Percentiles rank a stretch among this genome's conserved stretches.
These are phyloP conservation scores for Thermothielavioides terrestris DNA, from an alignment of 495 filamentous ascomycete genomes.

Conservation along the genomic window DNA sequence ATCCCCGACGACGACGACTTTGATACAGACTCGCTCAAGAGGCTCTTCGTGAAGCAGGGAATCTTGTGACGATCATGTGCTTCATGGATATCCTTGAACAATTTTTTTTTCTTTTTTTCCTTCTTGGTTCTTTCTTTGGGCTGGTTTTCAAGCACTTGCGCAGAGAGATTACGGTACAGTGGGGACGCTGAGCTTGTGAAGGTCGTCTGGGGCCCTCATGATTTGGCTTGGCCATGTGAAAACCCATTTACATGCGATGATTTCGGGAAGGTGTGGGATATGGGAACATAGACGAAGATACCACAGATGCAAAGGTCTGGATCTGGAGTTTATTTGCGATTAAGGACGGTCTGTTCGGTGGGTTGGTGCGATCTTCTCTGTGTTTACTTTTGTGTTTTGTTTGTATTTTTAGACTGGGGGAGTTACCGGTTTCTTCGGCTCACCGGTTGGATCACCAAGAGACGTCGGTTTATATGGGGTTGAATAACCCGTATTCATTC, in stretches of 20 bases:
- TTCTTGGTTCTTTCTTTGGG: too few species aligned
- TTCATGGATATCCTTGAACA: neutral
- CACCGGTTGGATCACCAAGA: neutral
- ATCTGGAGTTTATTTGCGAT: neutral
- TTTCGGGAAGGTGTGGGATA: too few species aligned
- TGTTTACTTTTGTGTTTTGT: neutral
- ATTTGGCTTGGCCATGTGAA: neutral
- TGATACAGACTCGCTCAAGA: constrained; percentile 40
- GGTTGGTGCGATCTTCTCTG: neutral
- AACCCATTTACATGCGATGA: neutral
- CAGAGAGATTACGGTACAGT: too few species aligned
- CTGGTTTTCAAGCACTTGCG: too few species aligned
- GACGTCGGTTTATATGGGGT: too few species aligned
- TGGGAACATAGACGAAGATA: neutral
- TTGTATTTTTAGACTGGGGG: neutral
- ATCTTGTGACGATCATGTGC: constrained; percentile 26
- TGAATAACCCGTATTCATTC: too few species aligned
- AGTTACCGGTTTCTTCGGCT: neutral
- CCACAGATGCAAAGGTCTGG: neutral
- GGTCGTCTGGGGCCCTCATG: neutral
- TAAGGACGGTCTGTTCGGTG: too few species aligned
- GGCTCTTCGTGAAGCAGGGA: constrained; percentile 38
- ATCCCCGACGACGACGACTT: constrained; percentile 60
- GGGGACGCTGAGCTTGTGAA: neutral
- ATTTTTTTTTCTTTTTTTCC: neutral